Evolutionary conservation across 495 filamentous ascomycete genomes (phyloP), one percentile per base, ranked within the genome.

Genomic region (Penicillium robsamsonii): DNA sequence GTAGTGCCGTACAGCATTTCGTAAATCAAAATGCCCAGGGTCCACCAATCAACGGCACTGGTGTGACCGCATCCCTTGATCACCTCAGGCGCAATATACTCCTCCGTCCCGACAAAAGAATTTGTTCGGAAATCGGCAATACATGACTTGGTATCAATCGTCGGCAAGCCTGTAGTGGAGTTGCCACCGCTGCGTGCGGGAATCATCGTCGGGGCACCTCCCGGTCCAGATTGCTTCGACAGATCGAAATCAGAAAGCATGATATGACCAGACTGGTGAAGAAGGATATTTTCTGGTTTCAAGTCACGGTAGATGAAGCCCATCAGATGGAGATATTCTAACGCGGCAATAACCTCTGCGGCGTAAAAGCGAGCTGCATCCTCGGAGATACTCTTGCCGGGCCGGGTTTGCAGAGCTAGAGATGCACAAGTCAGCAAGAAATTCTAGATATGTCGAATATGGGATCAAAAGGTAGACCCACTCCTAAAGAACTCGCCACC

Each of bases 1-100:
- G 94, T 98, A 3, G 92, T 97, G 20, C 94, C 95, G 72, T 89
- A 97, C n/a, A 98, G 77, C 94, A 98, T 98, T 71, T 98, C 94
- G 61, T 96, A 98, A 53, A 97, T 89, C 63, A 98, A 73, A 53
- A 98, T 97, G 18, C 94, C 94, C 10, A 98, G 76, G 3, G 94
- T 98, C 94, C 94, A 98, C 94, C 94, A 98, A 71, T 98, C 94
- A 2, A 98, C 94, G 4, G 94, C 94, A 62, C 92, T 97, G 7
- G 94, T 98, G 69, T 98, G 94, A 18, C 94, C 94, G 70, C 93
- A 97, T 12, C 94, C 94, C 71, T 96, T 97, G 67, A 98, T 98
- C 42, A 98, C 94, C 70, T 98, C 94, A 7, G 94, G 94, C 0
- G 94, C 94, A 64, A 98, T 98, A 65, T 98, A 98, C 70, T 98